Evolutionary conservation across 2,329 filamentous ascomycete genomes (phyloP), one percentile per base, ranked within the genome.

Genomic region (Ceratocystis papillata): DNA sequence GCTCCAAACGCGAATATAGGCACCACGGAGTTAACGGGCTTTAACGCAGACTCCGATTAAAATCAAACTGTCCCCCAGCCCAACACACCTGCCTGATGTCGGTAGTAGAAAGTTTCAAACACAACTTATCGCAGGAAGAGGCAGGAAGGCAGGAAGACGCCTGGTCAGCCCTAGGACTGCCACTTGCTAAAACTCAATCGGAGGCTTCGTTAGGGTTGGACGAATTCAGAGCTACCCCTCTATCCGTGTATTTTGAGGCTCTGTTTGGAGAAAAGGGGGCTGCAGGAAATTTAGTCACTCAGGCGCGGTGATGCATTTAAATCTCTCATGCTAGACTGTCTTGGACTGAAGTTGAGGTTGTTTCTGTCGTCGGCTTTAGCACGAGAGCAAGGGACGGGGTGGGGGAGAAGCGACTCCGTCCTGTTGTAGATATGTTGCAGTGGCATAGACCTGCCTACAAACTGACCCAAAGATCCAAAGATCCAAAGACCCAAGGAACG

Each of bases 201-300:
- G 48, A 22, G 8, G n/a, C 17, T 50, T 10, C 22, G 7, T 50
- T 50, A 50, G 48, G 48, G 48, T 20, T 50, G n/a, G n/a, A 3
- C 3, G 20, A 12, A 5, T 50, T 7, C 48, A 22, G 48, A 3
- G n/a, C 7, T 20, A 25, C 20, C 20, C 50, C 7, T 8, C 25
- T 12, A 3, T 17, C 15, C n/a, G 15, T 41, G 12, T 15, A 41
- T 17, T 3, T 30, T 57, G 25, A 57, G 53, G 28, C 53, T 57
- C 53, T 57, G 53, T 25, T 57, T 25, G 48, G 45, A 22, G 8
- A 55, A 57, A 57, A 33, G 53, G 53, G 53, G 53, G 53, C 22
- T 57, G 28, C 5, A 57, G 53, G 15, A 20, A 30, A 12, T 5
- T 15, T 41, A 41, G 37, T 41, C 10, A 12, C 12, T 4, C 37